Evolutionary conservation across 805 yeast species (phyloP).

Genomic region (Ogataea thermomethanolica): DNA sequence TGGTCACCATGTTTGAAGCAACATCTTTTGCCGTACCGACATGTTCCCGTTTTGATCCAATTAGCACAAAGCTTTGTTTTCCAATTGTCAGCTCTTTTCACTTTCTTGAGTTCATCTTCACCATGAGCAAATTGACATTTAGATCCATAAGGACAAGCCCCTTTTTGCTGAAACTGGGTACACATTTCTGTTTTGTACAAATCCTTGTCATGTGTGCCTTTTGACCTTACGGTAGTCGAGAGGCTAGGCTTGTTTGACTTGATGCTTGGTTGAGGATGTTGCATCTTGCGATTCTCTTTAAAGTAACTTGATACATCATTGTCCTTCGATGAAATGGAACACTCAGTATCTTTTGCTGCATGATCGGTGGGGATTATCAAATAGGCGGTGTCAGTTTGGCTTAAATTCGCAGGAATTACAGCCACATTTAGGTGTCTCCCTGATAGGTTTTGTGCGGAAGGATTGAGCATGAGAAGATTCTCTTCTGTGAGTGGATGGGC

Average conservation of each 20-base stretch:
- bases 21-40: constrained; percentile 88
- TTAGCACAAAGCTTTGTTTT: constrained; percentile 89
- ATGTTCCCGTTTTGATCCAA: constrained; percentile 76
- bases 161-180: constrained; percentile 67
- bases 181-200: constrained; percentile 90
- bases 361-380: constrained; percentile 4
- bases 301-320: neutral
- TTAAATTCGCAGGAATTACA: constrained; percentile 5
- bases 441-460: neutral
- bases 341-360: neutral
- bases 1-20: constrained; percentile 78
- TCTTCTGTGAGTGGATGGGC: constrained; percentile 36
- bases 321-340: neutral
- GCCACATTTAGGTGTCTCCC: constrained; percentile 5
- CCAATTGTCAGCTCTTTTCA: constrained; percentile 78
- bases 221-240: constrained; percentile 15
- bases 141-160: constrained; percentile 79
- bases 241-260: neutral
- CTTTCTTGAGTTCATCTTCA: constrained; percentile 62
- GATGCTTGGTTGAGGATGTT: neutral
- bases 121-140: constrained; percentile 98
- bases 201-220: constrained; percentile 40
- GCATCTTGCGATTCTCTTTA: neutral
- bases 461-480: constrained; percentile 30
- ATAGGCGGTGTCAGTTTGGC: constrained; percentile 4